These are phyloP conservation scores for Silene coronaria DNA, from an alignment of 179 eudicot genomes.

Conservation along the genomic window DNA sequence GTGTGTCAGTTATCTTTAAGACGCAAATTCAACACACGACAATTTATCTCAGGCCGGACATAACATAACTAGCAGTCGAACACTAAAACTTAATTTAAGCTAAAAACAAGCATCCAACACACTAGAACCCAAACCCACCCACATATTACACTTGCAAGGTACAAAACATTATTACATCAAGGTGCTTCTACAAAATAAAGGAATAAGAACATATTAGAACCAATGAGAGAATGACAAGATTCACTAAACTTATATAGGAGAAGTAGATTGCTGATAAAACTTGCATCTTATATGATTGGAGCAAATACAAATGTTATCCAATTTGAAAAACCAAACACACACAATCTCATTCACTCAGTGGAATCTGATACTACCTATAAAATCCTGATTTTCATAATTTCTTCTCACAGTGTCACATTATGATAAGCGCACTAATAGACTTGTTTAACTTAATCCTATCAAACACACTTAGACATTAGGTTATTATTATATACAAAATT, in stretches of 20 bases:
- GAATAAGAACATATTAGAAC: background rate
- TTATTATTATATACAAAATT: conserved; percentile 18
- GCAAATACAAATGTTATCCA: background rate
- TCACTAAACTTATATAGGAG: background rate
- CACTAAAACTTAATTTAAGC: too few relatives aligned
- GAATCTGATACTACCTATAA: conserved; percentile 10
- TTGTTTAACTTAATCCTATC: conserved; percentile 10
- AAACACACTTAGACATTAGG: background rate
- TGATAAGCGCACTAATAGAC: background rate
- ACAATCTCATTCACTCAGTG: background rate
- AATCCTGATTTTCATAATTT: background rate
- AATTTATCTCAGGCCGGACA: too few relatives aligned
- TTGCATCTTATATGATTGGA: background rate
- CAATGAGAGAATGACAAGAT: background rate
- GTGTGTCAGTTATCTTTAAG: too few relatives aligned
- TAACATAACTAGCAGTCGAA: too few relatives aligned
- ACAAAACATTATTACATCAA: too few relatives aligned
- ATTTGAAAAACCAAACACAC: background rate
- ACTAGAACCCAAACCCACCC: too few relatives aligned
- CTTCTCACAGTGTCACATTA: too few relatives aligned
- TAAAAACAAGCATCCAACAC: too few relatives aligned
- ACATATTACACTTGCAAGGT: background rate
- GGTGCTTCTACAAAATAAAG: background rate
- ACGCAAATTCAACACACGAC: too few relatives aligned
- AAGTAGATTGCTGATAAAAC: background rate